Percentiles rank a stretch among this genome's conserved stretches.
Evolutionary conservation across 495 filamentous ascomycete species (phyloP).

Genomic region (Geoglossum glabrum): DNA sequence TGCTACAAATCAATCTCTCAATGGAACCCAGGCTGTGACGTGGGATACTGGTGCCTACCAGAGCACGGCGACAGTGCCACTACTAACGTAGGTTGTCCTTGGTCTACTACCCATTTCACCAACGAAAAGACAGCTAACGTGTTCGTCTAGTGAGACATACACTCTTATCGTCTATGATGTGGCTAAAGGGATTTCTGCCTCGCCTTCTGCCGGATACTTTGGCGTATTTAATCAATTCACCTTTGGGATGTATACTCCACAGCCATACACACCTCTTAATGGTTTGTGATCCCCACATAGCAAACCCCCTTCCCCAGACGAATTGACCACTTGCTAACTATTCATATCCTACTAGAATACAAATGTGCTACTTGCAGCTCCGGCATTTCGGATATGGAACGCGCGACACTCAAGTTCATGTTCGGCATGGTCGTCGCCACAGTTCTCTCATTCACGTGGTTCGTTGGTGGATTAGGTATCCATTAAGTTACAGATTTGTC

Average conservation of each 20-base stretch:
- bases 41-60: conserved; percentile 45
- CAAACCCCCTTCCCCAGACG: neutral
- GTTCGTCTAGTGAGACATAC: conserved; percentile 35
- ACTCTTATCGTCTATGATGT: conserved; percentile 72
- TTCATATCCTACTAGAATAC: conserved; percentile 19
- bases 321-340: conserved; percentile 2
- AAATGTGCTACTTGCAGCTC: conserved; percentile 52
- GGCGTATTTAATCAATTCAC: conserved; percentile 35
- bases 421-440: conserved; percentile 59
- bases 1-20: conserved; percentile 29
- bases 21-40: conserved; percentile 21
- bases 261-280: conserved; percentile 38
- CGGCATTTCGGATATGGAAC: conserved; percentile 42
- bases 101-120: neutral
- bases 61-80: conserved; percentile 32
- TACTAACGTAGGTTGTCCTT: conserved; percentile 26
- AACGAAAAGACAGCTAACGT: neutral
- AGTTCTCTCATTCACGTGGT: conserved; percentile 74
- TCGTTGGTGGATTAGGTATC: conserved; percentile 43
- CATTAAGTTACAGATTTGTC: neutral
- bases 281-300: conserved; percentile 24
- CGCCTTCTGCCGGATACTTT: conserved; percentile 52
- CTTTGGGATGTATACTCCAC: conserved; percentile 69
- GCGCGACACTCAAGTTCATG: conserved; percentile 47
- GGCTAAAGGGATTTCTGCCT: conserved; percentile 35